Base-by-base conservation (phyloP, 2,329 filamentous ascomycete species). In the Colletotrichum coccodes region DNA sequence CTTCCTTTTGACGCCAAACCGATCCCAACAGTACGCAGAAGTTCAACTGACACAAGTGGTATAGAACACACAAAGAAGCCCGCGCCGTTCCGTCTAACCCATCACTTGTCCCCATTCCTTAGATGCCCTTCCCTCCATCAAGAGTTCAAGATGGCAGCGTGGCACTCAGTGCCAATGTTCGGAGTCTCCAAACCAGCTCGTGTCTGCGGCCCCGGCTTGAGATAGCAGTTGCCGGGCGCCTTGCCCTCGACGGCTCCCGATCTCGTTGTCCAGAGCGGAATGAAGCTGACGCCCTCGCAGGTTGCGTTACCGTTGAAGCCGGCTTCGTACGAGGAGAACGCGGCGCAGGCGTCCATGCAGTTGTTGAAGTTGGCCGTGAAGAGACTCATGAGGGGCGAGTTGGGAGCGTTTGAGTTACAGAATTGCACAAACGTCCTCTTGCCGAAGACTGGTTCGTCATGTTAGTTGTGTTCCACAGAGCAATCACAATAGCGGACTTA, bases 341-440 rank as follows among this genome's bases (percentile, higher is more conserved):
- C 77, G 9, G 82, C 81, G 74, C 84, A 86, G 11, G 83, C 82
- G 70, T 85, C 83, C 73, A 86, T 84, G 75, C 84, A 86, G 32
- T 79, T 78, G 73, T 79, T 74, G 53, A 85, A 83, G 71, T 80
- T 77, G 57, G 78, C 75, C 6, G 80, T 78, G 71, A 85, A 85
- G 8, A 86, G 73, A 0, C 80, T 80, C 62, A 79, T 74, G 3
- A 85, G 64, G 1, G 81, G 79, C 0, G 67, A 21, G 52, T 79
- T 78, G 3, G 78, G 75, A 4, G 83, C 76, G 69, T 86, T 80
- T 32, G 73, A 76, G 69, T 84, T 82, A 78, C 83, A 85, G 73
- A 79, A 80, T 60, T 84, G 79, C 32, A 75, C 81, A 73, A 80
- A 85, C 4, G 73, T 79, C 12, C 75, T 68, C 30, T 75, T 76